Conservation (phyloP, 2,329 filamentous ascomycete species). For the Aspergillus brasiliensis region DNA sequence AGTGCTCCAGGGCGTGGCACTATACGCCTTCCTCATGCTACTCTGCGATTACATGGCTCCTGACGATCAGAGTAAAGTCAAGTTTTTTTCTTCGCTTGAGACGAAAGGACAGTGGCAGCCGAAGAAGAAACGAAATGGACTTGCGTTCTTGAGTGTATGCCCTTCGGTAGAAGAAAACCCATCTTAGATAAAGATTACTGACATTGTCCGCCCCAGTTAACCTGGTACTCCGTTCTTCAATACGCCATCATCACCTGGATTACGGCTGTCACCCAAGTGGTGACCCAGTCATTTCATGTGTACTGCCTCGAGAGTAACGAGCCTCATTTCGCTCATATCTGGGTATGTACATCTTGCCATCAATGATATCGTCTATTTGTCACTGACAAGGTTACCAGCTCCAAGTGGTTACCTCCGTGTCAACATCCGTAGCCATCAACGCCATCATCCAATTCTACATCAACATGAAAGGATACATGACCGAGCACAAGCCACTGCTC, state of each 20-base stretch:
- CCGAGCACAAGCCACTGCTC: constrained; percentile 30
- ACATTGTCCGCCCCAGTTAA: neutral
- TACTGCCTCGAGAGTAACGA: constrained; percentile 37
- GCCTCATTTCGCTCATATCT: constrained; percentile 41
- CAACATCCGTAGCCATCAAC: constrained; percentile 26
- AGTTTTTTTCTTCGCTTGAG: neutral
- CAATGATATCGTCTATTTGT: no score
- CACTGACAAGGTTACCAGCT: no score
- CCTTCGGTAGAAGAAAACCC: no score
- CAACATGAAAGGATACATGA: constrained; percentile 27
- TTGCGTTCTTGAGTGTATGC: no score
- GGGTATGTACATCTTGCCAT: constrained; percentile 22
- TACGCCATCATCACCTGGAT: constrained; percentile 37
- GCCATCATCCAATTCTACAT: constrained; percentile 31
- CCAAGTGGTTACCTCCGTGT: constrained; percentile 10
- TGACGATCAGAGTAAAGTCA: constrained; percentile 20
- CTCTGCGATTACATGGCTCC: constrained; percentile 47
- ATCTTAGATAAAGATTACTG: neutral
- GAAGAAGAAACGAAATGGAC: no score
- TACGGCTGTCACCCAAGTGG: constrained; percentile 30
- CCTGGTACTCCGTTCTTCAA: constrained; percentile 32
- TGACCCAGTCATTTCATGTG: constrained; percentile 31
- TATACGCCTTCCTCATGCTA: constrained; percentile 50
- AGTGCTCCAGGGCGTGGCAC: constrained; percentile 43
- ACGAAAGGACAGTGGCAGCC: no score